These are phyloP conservation scores for Geranomyces variabilis DNA, from an alignment of 192 early-diverging fungal species.

Conservation along the genomic window DNA sequence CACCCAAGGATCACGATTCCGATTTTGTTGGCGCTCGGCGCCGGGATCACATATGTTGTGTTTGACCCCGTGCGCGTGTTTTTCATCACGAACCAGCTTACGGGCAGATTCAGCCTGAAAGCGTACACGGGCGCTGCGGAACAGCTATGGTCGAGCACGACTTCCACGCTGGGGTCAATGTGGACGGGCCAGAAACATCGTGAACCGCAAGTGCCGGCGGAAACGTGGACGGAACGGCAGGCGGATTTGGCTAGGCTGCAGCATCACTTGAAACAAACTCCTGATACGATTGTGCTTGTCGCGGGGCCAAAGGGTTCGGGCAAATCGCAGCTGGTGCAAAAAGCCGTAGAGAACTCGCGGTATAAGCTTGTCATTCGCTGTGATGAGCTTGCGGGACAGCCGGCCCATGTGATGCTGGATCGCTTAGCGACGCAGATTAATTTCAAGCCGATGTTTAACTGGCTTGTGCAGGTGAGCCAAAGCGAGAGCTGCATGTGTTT, in stretches of 20 bases:
- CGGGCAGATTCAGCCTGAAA: constrained; percentile 73
- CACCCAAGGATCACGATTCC: constrained; percentile 79
- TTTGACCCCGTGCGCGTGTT: constrained; percentile 94
- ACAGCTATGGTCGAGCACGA: constrained; percentile 38
- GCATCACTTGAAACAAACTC: constrained; percentile 58
- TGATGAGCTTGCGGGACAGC: constrained; percentile 74
- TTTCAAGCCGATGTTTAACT: constrained; percentile 91
- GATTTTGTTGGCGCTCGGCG: constrained; percentile 73
- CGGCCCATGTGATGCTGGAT: constrained; percentile 74
- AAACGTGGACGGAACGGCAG: constrained; percentile 61
- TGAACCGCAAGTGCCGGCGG: neutral
- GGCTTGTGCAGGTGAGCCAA: constrained; percentile 28
- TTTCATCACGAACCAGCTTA: constrained; percentile 83
- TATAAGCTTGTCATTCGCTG: constrained; percentile 80
- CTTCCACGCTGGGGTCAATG: constrained; percentile 5
- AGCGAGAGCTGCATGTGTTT: too few relatives aligned
- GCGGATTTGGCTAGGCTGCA: constrained; percentile 59
- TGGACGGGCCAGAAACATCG: constrained; percentile 12
- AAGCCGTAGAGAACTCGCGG: constrained; percentile 61
- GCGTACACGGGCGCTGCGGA: constrained; percentile 52
- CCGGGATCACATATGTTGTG: constrained; percentile 76
- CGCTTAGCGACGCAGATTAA: constrained; percentile 82
- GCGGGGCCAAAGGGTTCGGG: constrained; percentile 84
- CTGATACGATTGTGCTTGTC: constrained; percentile 84
- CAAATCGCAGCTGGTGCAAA: constrained; percentile 74